These are phyloP conservation scores for Canavalia gladiata DNA, from an alignment of 306 rosid species.

Conservation along the genomic window DNA sequence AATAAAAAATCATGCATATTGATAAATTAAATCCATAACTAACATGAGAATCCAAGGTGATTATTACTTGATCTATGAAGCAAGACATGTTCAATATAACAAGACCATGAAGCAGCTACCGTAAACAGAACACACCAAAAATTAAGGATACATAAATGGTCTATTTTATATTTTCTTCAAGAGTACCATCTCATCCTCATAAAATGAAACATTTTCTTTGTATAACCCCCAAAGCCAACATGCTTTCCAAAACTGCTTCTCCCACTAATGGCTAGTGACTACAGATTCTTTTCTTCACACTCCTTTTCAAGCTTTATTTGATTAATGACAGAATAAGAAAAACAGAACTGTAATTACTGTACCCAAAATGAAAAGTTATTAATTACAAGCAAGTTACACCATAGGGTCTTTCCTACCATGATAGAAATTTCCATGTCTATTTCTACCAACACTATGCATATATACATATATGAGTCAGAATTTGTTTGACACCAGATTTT, in stretches of 20 bases:
- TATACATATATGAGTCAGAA: no score
- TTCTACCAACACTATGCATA: not conserved
- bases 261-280: conserved; percentile 7
- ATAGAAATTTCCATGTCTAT: not conserved
- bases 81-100: not conserved
- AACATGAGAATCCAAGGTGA: conserved; percentile 5
- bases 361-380: not conserved
- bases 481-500: no score
- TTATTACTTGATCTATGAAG: not conserved
- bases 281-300: not conserved
- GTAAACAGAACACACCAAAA: not conserved
- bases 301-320: not conserved
- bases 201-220: not conserved
- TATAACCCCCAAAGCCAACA: not conserved
- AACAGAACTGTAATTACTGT: not conserved
- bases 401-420: conserved; percentile 7
- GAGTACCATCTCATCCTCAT: not conserved
- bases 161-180: not conserved
- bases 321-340: not conserved
- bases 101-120: conserved; percentile 3
- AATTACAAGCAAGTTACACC: not conserved
- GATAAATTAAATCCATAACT: conserved; percentile 12
- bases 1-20: conserved; percentile 13
- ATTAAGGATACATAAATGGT: not conserved
- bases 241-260: conserved; percentile 13